These are phyloP conservation scores for Stevia rebaudiana DNA, from an alignment of 140 eudicot genomes.

Conservation along the genomic window DNA sequence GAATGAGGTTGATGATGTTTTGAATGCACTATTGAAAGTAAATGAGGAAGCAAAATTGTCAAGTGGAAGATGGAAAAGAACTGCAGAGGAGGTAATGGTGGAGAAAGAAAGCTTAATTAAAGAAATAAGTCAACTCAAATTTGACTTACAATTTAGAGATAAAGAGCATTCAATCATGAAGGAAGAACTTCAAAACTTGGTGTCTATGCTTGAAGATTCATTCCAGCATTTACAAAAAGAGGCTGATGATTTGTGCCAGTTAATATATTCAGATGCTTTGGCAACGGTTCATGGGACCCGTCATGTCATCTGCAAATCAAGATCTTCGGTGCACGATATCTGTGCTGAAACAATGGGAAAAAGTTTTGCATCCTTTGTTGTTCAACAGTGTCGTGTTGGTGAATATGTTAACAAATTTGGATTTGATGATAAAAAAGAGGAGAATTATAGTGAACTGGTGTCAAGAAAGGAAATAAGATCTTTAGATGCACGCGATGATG, in stretches of 20 bases:
- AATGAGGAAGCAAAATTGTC: constrained; percentile 46
- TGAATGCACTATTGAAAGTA: constrained; percentile 51
- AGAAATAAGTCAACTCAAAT: constrained; percentile 51
- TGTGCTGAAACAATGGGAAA: constrained; percentile 44
- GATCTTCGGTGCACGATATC: constrained; percentile 49
- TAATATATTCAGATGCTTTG: constrained; percentile 41
- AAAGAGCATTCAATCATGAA: constrained; percentile 37
- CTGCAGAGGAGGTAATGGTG: constrained; percentile 50
- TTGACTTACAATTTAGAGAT: constrained; percentile 30
- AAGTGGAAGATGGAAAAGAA: constrained; percentile 53
- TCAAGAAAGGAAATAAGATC: constrained; percentile 30
- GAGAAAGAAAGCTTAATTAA: constrained; percentile 50
- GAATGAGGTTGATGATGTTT: constrained; percentile 60
- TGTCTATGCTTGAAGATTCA: constrained; percentile 51
- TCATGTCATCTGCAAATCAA: constrained; percentile 30
- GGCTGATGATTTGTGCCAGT: constrained; percentile 45
- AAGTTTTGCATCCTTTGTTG: constrained; percentile 38
- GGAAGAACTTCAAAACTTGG: constrained; percentile 29
- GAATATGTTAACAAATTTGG: constrained; percentile 27
- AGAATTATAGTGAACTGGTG: constrained; percentile 15
- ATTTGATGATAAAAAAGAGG: constrained; percentile 32
- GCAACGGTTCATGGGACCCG: constrained; percentile 34
- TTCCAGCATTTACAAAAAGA: constrained; percentile 47
- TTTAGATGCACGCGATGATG: constrained; percentile 16
- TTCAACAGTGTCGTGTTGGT: constrained; percentile 48